A percentile compares a stretch with the other conserved stretches of the same genome.
Evolutionary conservation across 2,329 filamentous ascomycete genomes (phyloP).

Genomic region (Incumbomyces delicatus): DNA sequence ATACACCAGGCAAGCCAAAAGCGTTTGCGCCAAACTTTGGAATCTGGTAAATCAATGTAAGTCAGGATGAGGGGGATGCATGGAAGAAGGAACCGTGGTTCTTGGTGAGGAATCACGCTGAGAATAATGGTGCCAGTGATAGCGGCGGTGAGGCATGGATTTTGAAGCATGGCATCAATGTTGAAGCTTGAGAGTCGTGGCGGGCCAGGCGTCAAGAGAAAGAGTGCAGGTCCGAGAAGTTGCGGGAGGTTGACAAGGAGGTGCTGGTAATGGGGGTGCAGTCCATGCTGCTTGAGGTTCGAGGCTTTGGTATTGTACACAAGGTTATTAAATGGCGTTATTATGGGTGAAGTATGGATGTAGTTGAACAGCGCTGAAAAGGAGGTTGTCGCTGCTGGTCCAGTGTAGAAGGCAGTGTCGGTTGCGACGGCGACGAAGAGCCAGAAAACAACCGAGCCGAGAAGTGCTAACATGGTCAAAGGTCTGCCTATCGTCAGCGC

Average conservation of each 20-base stretch:
- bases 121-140: conserved; percentile 35
- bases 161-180: conserved; percentile 19
- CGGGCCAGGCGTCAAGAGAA: conserved; percentile 45
- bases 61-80: conserved; percentile 42
- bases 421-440: conserved; percentile 63
- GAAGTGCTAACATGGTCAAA: conserved; percentile 51
- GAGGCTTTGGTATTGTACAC: conserved; percentile 60
- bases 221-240: conserved; percentile 59
- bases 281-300: conserved; percentile 65
- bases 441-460: conserved; percentile 57
- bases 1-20: conserved; percentile 38
- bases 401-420: conserved; percentile 73
- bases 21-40: conserved; percentile 23
- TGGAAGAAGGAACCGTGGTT: conserved; percentile 44
- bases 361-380: conserved; percentile 35
- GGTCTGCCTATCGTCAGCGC: conserved; percentile 34
- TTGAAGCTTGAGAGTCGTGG: conserved; percentile 23
- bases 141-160: conserved; percentile 34
- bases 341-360: conserved; percentile 54
- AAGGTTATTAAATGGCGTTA: conserved; percentile 71
- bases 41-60: conserved; percentile 33
- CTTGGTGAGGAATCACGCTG: conserved; percentile 41
- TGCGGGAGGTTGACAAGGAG: conserved; percentile 60
- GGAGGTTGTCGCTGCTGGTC: conserved; percentile 27
- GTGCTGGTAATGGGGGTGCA: conserved; percentile 73